Evolutionary conservation across 495 filamentous ascomycete genomes (phyloP).

Genomic region (Monascus purpureus): DNA sequence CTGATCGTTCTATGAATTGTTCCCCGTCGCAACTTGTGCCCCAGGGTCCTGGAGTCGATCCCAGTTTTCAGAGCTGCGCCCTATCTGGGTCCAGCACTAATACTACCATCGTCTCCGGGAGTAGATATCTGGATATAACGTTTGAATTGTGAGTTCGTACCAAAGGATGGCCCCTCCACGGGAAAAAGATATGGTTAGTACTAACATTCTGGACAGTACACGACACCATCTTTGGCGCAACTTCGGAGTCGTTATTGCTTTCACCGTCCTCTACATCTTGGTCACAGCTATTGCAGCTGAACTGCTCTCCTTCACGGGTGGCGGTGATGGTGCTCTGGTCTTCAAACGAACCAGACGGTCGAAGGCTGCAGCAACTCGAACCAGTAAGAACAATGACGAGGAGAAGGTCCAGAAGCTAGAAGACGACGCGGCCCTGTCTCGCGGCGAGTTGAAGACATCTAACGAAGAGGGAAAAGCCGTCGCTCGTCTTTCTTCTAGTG

Average conservation of each 20-base stretch:
- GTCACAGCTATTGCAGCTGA: constrained; percentile 51
- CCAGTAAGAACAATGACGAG: constrained; percentile 27
- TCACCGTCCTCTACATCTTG: constrained; percentile 51
- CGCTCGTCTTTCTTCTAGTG: constrained; percentile 41
- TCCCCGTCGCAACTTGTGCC: constrained; percentile 41
- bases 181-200: no score
- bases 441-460: constrained; percentile 26
- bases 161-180: no score
- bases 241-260: constrained; percentile 61
- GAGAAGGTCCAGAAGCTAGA: constrained; percentile 24
- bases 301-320: constrained; percentile 34
- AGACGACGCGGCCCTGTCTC: constrained; percentile 28
- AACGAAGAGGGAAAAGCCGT: constrained; percentile 29
- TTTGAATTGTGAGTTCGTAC: constrained; percentile 40
- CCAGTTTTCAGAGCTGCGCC: constrained; percentile 47
- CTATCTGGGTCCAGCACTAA: constrained; percentile 39
- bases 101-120: constrained; percentile 36
- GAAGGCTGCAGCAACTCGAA: constrained; percentile 35
- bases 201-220: constrained; percentile 9
- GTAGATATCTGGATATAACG: constrained; percentile 39
- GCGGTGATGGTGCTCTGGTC: constrained; percentile 44
- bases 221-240: constrained; percentile 65
- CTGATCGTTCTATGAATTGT: constrained; percentile 44
- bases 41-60: constrained; percentile 34
- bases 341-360: constrained; percentile 54